Evolutionary conservation across 768 basidiomycete species (phyloP).

Genomic region (Strobilomyces confusus): DNA sequence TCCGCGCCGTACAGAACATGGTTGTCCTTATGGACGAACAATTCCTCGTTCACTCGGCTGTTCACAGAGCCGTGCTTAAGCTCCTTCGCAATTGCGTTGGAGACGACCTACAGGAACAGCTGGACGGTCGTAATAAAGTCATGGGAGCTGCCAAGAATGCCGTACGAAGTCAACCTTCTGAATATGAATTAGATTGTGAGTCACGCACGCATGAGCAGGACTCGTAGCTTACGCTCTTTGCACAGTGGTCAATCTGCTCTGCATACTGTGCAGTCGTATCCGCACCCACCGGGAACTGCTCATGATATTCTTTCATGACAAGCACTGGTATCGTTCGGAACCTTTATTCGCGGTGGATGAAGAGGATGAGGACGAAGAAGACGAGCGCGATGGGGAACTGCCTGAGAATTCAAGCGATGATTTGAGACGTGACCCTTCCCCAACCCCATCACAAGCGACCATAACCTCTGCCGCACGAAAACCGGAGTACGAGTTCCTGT

Average conservation of each 20-base stretch:
- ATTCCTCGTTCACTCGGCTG: conserved; percentile 87
- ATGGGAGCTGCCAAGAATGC: conserved; percentile 84
- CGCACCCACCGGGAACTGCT: conserved; percentile 84
- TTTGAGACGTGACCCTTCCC: conserved; percentile 42
- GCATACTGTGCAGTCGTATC: conserved; percentile 90
- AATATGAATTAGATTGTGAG: conserved; percentile 86
- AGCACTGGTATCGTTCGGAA: conserved; percentile 78
- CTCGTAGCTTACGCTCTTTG: conserved; percentile 8
- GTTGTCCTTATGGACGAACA: conserved; percentile 89
- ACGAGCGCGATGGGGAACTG: conserved; percentile 35
- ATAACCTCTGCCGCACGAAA: conserved; percentile 56
- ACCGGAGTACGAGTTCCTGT: conserved; percentile 89
- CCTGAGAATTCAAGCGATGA: conserved; percentile 4
- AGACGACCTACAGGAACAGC: conserved; percentile 85
- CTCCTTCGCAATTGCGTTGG: conserved; percentile 85
- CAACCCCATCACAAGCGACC: conserved; percentile 57
- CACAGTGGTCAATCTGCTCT: conserved; percentile 86
- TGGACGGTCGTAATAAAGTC: conserved; percentile 69
- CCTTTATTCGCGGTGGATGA: conserved; percentile 74
- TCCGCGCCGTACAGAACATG: conserved; percentile 85
- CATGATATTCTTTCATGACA: conserved; percentile 97
- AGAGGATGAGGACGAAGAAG: conserved; percentile 61
- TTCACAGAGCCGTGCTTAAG: conserved; percentile 83
- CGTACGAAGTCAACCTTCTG: conserved; percentile 68
- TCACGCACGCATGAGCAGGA: conserved; percentile 6